A percentile compares a stretch with the other conserved stretches of the same genome.
Conservation (phyloP, 495 filamentous ascomycete species). For the Trichoderma gamsii region DNA sequence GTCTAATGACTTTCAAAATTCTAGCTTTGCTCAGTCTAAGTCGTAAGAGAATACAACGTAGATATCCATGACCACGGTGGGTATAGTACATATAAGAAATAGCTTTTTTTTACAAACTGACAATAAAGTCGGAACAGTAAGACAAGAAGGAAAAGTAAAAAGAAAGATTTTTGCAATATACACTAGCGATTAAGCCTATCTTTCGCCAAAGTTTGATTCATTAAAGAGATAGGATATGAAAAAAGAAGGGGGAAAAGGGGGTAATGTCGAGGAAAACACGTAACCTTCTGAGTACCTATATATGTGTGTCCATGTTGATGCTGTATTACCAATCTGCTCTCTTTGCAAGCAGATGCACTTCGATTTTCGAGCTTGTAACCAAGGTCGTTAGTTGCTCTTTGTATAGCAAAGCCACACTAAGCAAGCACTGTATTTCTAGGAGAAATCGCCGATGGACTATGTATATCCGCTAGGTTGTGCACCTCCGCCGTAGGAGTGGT, state of each 20-base stretch:
- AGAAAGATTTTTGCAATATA: conserved; percentile 3
- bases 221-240: not conserved
- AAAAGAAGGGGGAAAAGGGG: not conserved
- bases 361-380: not conserved
- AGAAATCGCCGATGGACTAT: not conserved
- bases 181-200: not conserved
- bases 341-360: not conserved
- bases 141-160: not conserved
- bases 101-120: not conserved
- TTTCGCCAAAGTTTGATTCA: not conserved
- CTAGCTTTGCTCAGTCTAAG: conserved; percentile 13
- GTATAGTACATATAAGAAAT: not conserved
- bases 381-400: not conserved
- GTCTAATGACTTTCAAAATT: not conserved
- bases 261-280: not conserved
- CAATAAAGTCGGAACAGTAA: not conserved
- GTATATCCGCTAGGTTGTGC: not conserved
- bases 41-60: not conserved
- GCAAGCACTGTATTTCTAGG: not conserved
- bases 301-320: not conserved
- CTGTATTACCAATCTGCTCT: not conserved
- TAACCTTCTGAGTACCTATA: not conserved
- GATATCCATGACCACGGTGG: conserved; percentile 11
- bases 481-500: conserved; percentile 3
- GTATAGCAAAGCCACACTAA: not conserved